phyloP scores from a whole-genome alignment of 768 basidiomycete genomes.

The Lactarius vividus region DNA sequence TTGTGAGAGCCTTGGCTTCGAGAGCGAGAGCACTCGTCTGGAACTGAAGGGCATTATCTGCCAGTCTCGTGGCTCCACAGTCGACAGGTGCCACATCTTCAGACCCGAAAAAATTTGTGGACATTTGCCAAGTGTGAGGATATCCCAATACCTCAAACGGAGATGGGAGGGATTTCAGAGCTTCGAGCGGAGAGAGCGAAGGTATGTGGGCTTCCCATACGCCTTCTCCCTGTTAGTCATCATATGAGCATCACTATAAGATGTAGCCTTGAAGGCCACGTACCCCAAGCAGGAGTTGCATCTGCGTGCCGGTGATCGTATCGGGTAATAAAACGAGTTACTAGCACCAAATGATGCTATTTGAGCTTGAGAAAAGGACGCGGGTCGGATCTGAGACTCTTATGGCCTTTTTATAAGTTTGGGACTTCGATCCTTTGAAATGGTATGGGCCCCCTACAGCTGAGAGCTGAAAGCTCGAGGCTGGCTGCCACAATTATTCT shows the following conservation, averaged over 20 bases:
- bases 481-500: background rate
- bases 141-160: background rate
- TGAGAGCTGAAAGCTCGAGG: background rate
- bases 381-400: background rate
- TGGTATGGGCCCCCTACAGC: background rate
- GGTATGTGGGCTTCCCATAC: background rate
- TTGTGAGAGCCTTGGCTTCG: background rate
- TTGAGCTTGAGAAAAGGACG: background rate
- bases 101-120: background rate
- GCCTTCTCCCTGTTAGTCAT: background rate
- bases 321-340: background rate
- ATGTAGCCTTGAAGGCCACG: background rate
- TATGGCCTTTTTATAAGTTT: background rate
- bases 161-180: background rate
- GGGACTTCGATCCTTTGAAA: background rate
- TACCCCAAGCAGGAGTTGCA: background rate
- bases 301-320: background rate
- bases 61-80: background rate
- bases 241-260: background rate
- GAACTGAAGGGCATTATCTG: background rate
- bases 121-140: background rate
- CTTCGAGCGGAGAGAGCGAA: background rate
- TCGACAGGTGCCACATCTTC: background rate
- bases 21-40: background rate
- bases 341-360: background rate